Base-by-base conservation (phyloP, 169 alveolate genomes). In the Cryptosporidium xiaoi region DNA sequence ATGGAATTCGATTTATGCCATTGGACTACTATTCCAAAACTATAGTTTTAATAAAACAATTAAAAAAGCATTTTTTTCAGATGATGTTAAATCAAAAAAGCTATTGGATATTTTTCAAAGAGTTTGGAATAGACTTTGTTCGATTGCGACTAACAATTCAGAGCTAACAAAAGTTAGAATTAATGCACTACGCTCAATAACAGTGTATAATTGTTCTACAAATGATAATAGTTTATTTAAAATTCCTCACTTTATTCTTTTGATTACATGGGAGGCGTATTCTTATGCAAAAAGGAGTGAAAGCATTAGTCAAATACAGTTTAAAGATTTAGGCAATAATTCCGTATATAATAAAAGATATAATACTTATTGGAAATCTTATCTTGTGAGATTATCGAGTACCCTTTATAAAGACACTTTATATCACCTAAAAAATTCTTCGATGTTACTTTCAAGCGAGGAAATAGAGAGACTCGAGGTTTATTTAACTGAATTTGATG, bases 1-100 rank as follows among this genome's bases (percentile, higher is more conserved):
- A 34, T 77, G 87, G 87, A 77, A 77, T 62, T 56, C 87, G 20
- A 77, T 77, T 40, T 77, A 77, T 24, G 58, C 77, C 24, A 27
- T 77, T 44, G 87, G 87, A 18, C 7, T 60, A 48, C 24, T 77
- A 40, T 60, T 77, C 44, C 44, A 60, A 10, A 77, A 77, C 50
- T n/a, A 34, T 16, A 2, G 27, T 13, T 77, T 77, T 44, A 55
- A 77, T 20, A 62, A 36, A 24, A 12, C 51, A 53, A 44, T 53
- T 18, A 29, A 24, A 27, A 55, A 60, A 44, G 2, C 48, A 27
- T 60, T 58, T 44, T 27, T 6, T 16, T 16, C 8, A 0, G 27
- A 27, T 34, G 16, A 27, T 34, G 16, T 20, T 31, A n/a, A 0
- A 44, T n/a, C 18, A 6, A 24, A 40, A 12, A 15, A 60, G 18